These are phyloP conservation scores for Cyberlindnera misumaiensis DNA, from an alignment of 805 yeast genomes.

Conservation along the genomic window DNA sequence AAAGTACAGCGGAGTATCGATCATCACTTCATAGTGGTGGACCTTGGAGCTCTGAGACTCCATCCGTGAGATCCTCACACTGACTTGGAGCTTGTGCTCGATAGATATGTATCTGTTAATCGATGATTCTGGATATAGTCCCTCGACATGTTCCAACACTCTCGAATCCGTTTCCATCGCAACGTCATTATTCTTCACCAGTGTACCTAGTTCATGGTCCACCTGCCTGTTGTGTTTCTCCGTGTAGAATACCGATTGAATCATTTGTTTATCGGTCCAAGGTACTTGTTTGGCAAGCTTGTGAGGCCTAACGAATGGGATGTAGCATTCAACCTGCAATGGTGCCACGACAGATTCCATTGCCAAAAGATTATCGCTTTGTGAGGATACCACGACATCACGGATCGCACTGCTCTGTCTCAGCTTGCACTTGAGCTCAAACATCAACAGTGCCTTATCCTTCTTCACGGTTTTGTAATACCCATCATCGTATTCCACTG, in stretches of 20 bases:
- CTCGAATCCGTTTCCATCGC: slow-evolving; percentile 8
- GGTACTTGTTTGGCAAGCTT: slow-evolving; percentile 1
- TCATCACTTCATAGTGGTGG: slow-evolving; percentile 75
- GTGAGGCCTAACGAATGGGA: slow-evolving; percentile 19
- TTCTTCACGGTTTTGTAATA: slow-evolving; percentile 11
- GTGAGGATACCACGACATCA: slow-evolving; percentile 47
- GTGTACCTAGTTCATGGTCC: slow-evolving; percentile 1
- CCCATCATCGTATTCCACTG: slow-evolving; percentile 4
- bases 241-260: slow-evolving; percentile 5
- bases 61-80: slow-evolving; percentile 60
- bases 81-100: slow-evolving; percentile 63
- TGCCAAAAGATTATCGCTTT: slow-evolving; percentile 54
- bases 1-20: slow-evolving; percentile 65
- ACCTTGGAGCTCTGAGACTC: slow-evolving; percentile 41
- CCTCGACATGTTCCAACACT: slow-evolving; percentile 11
- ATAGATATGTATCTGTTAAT: slow-evolving; percentile 57
- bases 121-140: slow-evolving; percentile 43
- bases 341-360: slow-evolving; percentile 24
- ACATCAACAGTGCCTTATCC: slow-evolving; percentile 51
- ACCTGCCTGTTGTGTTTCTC: slow-evolving; percentile 5
- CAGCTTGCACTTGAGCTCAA: slow-evolving; percentile 58
- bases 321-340: slow-evolving; percentile 9
- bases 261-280: slow-evolving; percentile 5
- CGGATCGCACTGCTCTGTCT: slow-evolving; percentile 38
- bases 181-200: slow-evolving; percentile 8